Conservation (phyloP, 371 early-diverging fungal species). For the Gilbertella persicaria region DNA sequence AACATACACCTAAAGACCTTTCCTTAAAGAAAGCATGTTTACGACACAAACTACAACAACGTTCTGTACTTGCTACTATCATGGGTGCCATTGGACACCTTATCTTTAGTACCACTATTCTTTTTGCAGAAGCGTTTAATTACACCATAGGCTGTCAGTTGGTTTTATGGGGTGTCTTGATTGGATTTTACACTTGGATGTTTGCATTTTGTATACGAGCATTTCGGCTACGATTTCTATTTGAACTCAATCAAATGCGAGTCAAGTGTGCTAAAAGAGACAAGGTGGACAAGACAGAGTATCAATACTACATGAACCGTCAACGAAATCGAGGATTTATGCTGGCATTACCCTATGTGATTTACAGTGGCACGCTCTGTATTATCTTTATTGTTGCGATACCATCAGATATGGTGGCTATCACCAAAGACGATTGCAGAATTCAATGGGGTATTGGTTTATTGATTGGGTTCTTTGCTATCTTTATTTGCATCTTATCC, state of each 20-base stretch:
- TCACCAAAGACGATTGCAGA: conserved; percentile 11
- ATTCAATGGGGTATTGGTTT: conserved; percentile 18
- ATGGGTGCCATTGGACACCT: conserved; percentile 42
- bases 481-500: conserved; percentile 27
- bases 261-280: conserved; percentile 24
- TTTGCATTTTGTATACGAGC: conserved; percentile 36
- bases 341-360: conserved; percentile 6
- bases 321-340: background rate
- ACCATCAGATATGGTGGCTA: conserved; percentile 12
- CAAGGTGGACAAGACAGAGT: conserved; percentile 16
- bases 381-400: conserved; percentile 20
- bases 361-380: conserved; percentile 14
- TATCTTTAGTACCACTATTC: conserved; percentile 24
- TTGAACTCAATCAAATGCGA: conserved; percentile 28
- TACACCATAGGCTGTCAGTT: conserved; percentile 23
- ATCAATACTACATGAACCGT: conserved; percentile 27
- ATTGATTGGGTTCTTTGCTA: conserved; percentile 9
- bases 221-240: conserved; percentile 29
- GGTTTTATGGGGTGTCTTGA: conserved; percentile 26
- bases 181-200: conserved; percentile 42
- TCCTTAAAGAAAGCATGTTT: too few relatives aligned
- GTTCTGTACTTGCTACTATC: conserved; percentile 27
- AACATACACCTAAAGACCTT: too few relatives aligned
- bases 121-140: conserved; percentile 22
- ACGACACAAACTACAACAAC: conserved; percentile 22